These are phyloP conservation scores for Xylaria telfairii DNA, from an alignment of 495 filamentous ascomycete genomes.

Conservation along the genomic window DNA sequence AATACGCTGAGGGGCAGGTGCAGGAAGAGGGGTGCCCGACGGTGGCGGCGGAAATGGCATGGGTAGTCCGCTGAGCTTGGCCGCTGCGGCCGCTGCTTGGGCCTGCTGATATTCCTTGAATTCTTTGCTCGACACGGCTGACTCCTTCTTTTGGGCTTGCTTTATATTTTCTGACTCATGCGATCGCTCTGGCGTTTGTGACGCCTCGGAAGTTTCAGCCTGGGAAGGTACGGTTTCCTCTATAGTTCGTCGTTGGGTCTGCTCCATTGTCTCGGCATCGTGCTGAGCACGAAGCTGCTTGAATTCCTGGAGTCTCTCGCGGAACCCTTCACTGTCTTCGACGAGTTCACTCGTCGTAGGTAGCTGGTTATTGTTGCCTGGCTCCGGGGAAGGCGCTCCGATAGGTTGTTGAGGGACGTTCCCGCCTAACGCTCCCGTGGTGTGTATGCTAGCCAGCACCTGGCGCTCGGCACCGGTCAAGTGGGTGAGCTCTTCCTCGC, in stretches of 20 bases:
- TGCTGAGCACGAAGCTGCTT: slow-evolving; percentile 63
- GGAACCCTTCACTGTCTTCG: slow-evolving; percentile 58
- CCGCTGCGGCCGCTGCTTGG: slow-evolving; percentile 50
- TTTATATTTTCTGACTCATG: slow-evolving; percentile 13
- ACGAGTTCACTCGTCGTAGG: slow-evolving; percentile 51
- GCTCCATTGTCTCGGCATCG: slow-evolving; percentile 51
- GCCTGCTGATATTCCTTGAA: slow-evolving; percentile 89
- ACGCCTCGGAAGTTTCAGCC: slow-evolving; percentile 17
- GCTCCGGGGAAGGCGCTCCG: slow-evolving; percentile 39
- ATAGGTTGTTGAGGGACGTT: slow-evolving; percentile 40
- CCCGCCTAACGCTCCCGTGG: slow-evolving; percentile 34
- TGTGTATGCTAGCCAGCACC: slow-evolving; percentile 40
- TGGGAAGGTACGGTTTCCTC: slow-evolving; percentile 24
- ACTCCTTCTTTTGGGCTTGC: slow-evolving; percentile 34
- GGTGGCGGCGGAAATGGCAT: slow-evolving; percentile 70
- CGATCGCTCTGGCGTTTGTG: slow-evolving; percentile 10
- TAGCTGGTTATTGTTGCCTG: slow-evolving; percentile 45
- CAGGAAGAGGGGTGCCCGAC: slow-evolving; percentile 75
- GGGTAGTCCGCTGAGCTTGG: slow-evolving; percentile 70
- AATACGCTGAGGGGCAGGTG: slow-evolving; percentile 84
- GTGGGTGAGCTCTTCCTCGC: slow-evolving; percentile 51
- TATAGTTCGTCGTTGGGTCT: slow-evolving; percentile 30
- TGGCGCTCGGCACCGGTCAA: slow-evolving; percentile 44
- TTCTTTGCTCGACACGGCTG: slow-evolving; percentile 74
- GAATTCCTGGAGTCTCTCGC: slow-evolving; percentile 60